phyloP scores from a whole-genome alignment of 495 filamentous ascomycete genomes.

The Hyaloscypha bicolor region DNA sequence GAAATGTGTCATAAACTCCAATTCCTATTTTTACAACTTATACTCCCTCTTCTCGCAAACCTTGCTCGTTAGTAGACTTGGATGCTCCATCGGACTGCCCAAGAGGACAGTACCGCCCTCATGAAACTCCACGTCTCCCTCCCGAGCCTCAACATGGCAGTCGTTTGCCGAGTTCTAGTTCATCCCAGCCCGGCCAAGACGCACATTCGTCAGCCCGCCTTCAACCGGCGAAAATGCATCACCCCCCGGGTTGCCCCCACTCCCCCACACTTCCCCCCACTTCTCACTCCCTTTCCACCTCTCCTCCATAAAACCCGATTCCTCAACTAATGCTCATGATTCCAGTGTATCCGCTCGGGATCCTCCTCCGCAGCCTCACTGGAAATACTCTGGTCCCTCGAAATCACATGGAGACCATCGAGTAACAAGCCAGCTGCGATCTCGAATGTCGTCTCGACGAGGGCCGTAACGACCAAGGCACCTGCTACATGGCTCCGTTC shows the following conservation, averaged over 20 bases:
- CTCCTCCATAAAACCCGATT: not conserved
- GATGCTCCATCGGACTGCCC: not conserved
- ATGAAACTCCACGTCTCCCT: not conserved
- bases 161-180: not conserved
- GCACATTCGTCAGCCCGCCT: not conserved
- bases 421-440: conserved; percentile 1
- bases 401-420: conserved; percentile 14
- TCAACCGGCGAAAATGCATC: not conserved
- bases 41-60: not conserved
- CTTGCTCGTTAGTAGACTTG: not conserved
- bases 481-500: conserved; percentile 7
- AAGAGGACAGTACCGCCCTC: not conserved
- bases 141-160: not conserved
- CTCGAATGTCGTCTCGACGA: conserved; percentile 9
- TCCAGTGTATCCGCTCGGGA: not conserved
- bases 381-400: conserved; percentile 17
- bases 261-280: too few species aligned
- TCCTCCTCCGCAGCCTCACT: conserved; percentile 4
- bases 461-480: not conserved
- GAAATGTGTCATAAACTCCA: not conserved
- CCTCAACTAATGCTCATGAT: not conserved
- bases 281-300: not conserved
- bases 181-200: not conserved
- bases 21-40: not conserved
- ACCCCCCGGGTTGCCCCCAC: not conserved